These are phyloP conservation scores for Clavispora fructus DNA, from an alignment of 805 yeast species.

Conservation along the genomic window DNA sequence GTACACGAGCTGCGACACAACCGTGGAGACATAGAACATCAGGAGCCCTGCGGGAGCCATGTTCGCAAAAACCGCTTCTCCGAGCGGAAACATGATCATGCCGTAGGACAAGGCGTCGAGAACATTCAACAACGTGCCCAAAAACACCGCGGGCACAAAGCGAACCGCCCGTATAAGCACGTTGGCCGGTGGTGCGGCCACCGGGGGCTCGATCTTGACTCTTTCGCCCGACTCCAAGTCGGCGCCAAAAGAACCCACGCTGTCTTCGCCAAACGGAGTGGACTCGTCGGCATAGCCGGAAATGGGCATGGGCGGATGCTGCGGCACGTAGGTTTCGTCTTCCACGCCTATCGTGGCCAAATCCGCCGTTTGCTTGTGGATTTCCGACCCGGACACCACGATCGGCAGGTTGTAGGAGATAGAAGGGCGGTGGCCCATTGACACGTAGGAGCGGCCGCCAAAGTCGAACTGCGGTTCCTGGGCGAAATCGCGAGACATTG, in stretches of 20 bases:
- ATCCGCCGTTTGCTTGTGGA: constrained; percentile 54
- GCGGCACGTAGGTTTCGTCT: constrained; percentile 12
- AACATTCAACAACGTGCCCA: constrained; percentile 81
- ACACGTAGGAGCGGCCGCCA: constrained; percentile 38
- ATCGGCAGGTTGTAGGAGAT: constrained; percentile 34
- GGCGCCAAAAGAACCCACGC: neutral
- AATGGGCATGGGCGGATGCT: constrained; percentile 21
- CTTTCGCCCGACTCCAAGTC: constrained; percentile 3
- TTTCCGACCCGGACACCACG: constrained; percentile 43
- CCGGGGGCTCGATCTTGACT: constrained; percentile 4
- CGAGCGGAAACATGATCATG: constrained; percentile 93
- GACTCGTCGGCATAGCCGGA: constrained; percentile 5
- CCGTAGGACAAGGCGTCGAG: constrained; percentile 94
- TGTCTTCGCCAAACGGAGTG: constrained; percentile 9
- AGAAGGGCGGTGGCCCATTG: constrained; percentile 24
- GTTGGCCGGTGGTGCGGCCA: neutral
- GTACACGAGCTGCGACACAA: constrained; percentile 83
- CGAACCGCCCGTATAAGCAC: constrained; percentile 33
- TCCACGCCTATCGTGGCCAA: constrained; percentile 52
- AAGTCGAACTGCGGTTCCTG: constrained; percentile 17
- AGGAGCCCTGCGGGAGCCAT: constrained; percentile 88
- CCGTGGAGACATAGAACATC: constrained; percentile 88
- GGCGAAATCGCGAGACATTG: neutral
- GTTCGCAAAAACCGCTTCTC: constrained; percentile 68
- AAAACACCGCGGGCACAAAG: constrained; percentile 72